A percentile compares a stretch with the other conserved stretches of the same genome.
These are phyloP conservation scores for Heliamphora pulchella DNA, from an alignment of 179 eudicot species.

Conservation along the genomic window DNA sequence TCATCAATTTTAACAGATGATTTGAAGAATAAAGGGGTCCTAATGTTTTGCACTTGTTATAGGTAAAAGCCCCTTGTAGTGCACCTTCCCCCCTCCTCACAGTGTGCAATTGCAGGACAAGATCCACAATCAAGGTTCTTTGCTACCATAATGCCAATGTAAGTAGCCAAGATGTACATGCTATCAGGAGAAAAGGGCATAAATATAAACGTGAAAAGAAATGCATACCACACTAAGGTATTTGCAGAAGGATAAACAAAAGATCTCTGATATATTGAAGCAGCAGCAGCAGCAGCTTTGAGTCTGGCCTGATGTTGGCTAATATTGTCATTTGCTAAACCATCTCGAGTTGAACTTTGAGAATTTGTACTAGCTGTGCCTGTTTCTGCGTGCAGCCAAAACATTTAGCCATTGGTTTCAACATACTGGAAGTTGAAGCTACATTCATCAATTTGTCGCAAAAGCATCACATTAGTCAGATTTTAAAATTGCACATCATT, in stretches of 20 bases:
- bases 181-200: neutral
- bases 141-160: neutral
- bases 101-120: conserved; percentile 4
- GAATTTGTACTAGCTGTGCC: conserved; percentile 41
- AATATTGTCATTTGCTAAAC: conserved; percentile 30
- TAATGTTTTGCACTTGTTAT: neutral
- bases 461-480: no score
- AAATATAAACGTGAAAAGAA: neutral
- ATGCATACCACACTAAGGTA: conserved; percentile 53
- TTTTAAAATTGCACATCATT: no score
- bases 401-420: conserved; percentile 11
- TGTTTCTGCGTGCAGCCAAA: conserved; percentile 26
- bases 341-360: conserved; percentile 47
- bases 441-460: neutral
- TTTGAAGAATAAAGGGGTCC: neutral
- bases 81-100: neutral
- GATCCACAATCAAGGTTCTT: conserved; percentile 5
- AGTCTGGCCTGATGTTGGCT: conserved; percentile 61
- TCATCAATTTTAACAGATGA: neutral
- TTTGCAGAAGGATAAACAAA: conserved; percentile 76
- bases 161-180: neutral
- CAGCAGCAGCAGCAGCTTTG: conserved; percentile 95
- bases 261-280: conserved; percentile 78
- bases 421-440: conserved; percentile 10
- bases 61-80: neutral